These are phyloP conservation scores for Lentinula edodes DNA, from an alignment of 768 basidiomycete genomes.

Conservation along the genomic window DNA sequence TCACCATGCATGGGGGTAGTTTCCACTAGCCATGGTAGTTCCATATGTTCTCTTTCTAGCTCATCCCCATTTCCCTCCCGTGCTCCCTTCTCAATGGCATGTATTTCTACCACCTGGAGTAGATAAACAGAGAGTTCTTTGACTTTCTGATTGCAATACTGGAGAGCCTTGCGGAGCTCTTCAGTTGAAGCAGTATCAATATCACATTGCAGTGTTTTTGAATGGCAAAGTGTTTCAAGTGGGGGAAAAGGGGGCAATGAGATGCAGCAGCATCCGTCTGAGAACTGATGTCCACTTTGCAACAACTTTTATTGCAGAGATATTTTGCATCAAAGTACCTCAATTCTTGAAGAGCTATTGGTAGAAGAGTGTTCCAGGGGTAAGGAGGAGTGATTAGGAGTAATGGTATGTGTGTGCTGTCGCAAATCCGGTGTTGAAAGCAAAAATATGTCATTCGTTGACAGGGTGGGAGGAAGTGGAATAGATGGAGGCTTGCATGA, in stretches of 20 bases:
- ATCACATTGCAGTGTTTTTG: slow-evolving; percentile 15
- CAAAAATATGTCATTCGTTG: not conserved
- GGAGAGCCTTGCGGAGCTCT: slow-evolving; percentile 48
- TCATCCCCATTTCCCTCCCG: slow-evolving; percentile 48
- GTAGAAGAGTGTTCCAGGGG: not conserved
- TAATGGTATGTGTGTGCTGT: slow-evolving; percentile 8
- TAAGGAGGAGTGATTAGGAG: not conserved
- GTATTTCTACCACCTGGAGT: slow-evolving; percentile 44
- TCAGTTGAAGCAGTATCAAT: slow-evolving; percentile 37
- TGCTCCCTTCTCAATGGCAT: slow-evolving; percentile 44
- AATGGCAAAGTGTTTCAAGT: not conserved
- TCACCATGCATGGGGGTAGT: slow-evolving; percentile 29
- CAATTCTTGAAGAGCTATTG: not conserved
- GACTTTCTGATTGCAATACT: slow-evolving; percentile 42
- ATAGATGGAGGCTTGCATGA: slow-evolving; percentile 4
- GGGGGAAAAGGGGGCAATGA: not conserved
- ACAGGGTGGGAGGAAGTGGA: slow-evolving; percentile 6
- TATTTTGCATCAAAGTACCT: not conserved
- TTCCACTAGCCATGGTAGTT: slow-evolving; percentile 60
- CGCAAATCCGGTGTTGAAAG: not conserved
- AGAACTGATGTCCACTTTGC: not conserved
- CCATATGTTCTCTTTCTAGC: slow-evolving; percentile 52
- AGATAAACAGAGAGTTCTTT: slow-evolving; percentile 49
- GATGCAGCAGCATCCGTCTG: not conserved
- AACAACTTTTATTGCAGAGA: not conserved